phyloP scores from a whole-genome alignment of 139 green algal genomes.

The Marvania coccoides region DNA sequence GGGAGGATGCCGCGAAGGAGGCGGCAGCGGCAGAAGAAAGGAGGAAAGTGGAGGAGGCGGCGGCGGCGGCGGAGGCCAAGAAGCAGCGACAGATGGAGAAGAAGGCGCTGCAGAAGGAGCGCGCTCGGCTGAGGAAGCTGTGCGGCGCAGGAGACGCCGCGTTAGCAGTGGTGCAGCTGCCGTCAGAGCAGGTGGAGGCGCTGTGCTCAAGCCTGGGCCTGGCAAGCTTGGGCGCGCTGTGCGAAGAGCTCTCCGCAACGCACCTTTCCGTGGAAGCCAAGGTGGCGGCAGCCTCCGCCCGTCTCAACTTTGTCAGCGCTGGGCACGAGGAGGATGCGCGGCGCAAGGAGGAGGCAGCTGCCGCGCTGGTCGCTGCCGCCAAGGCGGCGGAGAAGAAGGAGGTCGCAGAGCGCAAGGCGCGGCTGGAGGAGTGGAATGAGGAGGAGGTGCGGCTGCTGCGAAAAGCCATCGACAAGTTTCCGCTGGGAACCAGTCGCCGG shows the following conservation, averaged over 20 bases:
- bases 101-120: conserved; percentile 76
- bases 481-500: conserved; percentile 71
- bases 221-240: conserved; percentile 32
- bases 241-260: conserved; percentile 19
- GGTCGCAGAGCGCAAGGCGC: conserved; percentile 6
- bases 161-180: neutral
- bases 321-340: conserved; percentile 17
- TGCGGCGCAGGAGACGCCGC: neutral
- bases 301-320: conserved; percentile 13
- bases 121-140: conserved; percentile 51
- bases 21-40: conserved; percentile 22
- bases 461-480: conserved; percentile 87
- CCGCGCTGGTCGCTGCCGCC: conserved; percentile 14
- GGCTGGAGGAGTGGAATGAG: conserved; percentile 30
- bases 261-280: conserved; percentile 1
- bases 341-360: conserved; percentile 19
- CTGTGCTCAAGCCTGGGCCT: conserved; percentile 45
- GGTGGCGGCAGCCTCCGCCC: neutral
- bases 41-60: conserved; percentile 30
- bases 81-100: conserved; percentile 74
- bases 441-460: conserved; percentile 79
- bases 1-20: conserved; percentile 38
- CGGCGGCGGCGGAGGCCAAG: conserved; percentile 38
- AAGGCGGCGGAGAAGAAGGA: conserved; percentile 11
- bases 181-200: conserved; percentile 48